phyloP scores from a whole-genome alignment of 495 filamentous ascomycete genomes.

The Venustampulla echinocandica region DNA sequence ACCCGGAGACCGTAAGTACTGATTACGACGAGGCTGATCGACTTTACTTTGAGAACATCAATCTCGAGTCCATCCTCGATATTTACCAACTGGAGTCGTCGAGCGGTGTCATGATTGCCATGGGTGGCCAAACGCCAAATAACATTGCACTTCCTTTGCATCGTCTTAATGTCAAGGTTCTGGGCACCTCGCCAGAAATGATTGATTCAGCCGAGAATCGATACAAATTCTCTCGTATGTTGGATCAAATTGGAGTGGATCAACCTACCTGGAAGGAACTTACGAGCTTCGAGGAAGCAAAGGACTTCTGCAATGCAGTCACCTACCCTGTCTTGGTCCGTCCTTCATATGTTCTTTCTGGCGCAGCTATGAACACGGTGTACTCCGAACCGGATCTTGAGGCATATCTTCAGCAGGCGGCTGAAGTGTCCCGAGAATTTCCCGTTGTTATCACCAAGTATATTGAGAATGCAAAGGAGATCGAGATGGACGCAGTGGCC shows the following conservation, averaged over 20 bases:
- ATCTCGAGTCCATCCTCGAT: conserved; percentile 85
- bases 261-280: conserved; percentile 98
- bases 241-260: conserved; percentile 92
- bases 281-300: conserved; percentile 79
- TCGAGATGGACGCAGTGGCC: conserved; percentile 94
- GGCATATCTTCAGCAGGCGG: conserved; percentile 79
- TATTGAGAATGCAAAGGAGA: conserved; percentile 94
- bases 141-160: conserved; percentile 91
- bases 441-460: conserved; percentile 98
- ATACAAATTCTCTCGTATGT: conserved; percentile 96
- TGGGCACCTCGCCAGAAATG: conserved; percentile 97
- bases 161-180: conserved; percentile 80
- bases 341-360: conserved; percentile 91
- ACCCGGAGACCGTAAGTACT: conserved; percentile 89
- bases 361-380: conserved; percentile 96
- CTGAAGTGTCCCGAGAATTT: conserved; percentile 88
- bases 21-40: conserved; percentile 96
- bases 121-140: conserved; percentile 97
- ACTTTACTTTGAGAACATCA: conserved; percentile 97
- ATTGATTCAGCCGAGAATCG: conserved; percentile 96
- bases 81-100: conserved; percentile 88
- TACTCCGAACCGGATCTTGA: conserved; percentile 80
- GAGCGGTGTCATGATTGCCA: conserved; percentile 88
- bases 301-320: conserved; percentile 73
- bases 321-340: conserved; percentile 90